Base-by-base conservation (phyloP, 345 rosid genomes). In the Populus tremula region DNA sequence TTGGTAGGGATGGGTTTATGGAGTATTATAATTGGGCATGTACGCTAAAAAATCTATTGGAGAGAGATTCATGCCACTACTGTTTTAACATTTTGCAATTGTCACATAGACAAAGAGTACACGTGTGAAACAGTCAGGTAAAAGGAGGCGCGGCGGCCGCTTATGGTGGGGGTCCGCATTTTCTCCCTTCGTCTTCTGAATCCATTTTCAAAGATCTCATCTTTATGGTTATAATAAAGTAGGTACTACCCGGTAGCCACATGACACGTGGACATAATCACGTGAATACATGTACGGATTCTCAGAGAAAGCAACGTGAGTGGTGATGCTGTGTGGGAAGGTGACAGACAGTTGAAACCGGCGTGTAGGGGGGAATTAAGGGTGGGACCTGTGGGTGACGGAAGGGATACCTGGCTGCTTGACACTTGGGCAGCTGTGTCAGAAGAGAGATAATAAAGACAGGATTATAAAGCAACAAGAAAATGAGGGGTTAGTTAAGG, bases 91-190 rank as follows among this genome's bases (percentile, higher is more conserved):
- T 33, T 33, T 33, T 33, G 35, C 35, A 33, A 33, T 33, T 33
- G 35, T 33, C 35, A 33, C 35, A 4, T 10, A 2, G 43, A 36
- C 72, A 43, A 53, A 31, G 78, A 76, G 80, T 69, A 82, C 91
- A 86, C 89, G 87, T 87, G 94, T 90, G 86, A 90, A 87, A 76
- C 76, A 76, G 76, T 50, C 20, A 18, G 12, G 47, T 4, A 11
- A 77, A 38, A 59, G 61, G 53, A 69, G 79, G 74, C 82, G 86
- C 87, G 89, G 92, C 92, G 81, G 93, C 93, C 86, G 85, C 87
- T 83, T 83, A 73, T 59, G 16, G 71, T 71, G 77, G 90, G 90
- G 90, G 38, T 83, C 97, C 86, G 72, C 81, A 18, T 6, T 1
- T 6, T 39, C 25, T 4, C n/a, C 41, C 17, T 7, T 29, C 27